These are phyloP conservation scores for Vigna unguiculata DNA, from an alignment of 306 rosid genomes.

Conservation along the genomic window DNA sequence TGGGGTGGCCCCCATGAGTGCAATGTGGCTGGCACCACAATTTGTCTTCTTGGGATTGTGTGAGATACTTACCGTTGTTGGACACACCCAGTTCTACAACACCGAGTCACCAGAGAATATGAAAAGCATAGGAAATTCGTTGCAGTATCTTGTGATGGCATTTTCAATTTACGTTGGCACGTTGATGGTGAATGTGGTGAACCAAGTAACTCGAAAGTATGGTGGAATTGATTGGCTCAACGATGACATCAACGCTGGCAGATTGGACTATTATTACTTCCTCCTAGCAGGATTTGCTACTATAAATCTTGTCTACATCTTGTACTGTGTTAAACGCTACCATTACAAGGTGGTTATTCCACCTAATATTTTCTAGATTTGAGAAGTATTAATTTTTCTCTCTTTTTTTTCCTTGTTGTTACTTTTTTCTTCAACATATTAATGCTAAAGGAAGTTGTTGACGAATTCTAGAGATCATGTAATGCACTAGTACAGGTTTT, in stretches of 20 bases:
- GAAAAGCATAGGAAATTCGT: constrained; percentile 53
- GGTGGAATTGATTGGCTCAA: constrained; percentile 45
- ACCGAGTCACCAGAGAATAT: constrained; percentile 52
- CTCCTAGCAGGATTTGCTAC: constrained; percentile 40
- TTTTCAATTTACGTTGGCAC: constrained; percentile 26
- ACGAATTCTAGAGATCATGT: too few relatives aligned
- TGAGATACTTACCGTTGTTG: constrained; percentile 47
- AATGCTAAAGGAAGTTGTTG: too few relatives aligned
- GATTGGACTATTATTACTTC: constrained; percentile 53
- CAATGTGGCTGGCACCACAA: constrained; percentile 53
- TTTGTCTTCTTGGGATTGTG: constrained; percentile 39
- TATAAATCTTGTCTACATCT: constrained; percentile 38
- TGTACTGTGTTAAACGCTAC: constrained; percentile 14
- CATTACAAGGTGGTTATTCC: constrained; percentile 26
- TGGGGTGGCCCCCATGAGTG: constrained; percentile 38
- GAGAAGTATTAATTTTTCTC: too few relatives aligned
- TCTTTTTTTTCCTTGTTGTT: too few relatives aligned
- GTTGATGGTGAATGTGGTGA: constrained; percentile 39
- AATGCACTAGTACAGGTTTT: too few relatives aligned
- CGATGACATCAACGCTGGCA: constrained; percentile 44
- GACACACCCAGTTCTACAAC: constrained; percentile 56
- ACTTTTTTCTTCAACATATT: too few relatives aligned
- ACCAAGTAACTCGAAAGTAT: constrained; percentile 14
- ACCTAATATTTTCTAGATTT: too few relatives aligned
- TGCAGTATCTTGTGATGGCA: neutral